These are phyloP conservation scores for Casuarina glauca DNA, from an alignment of 306 rosid species.

Conservation along the genomic window DNA sequence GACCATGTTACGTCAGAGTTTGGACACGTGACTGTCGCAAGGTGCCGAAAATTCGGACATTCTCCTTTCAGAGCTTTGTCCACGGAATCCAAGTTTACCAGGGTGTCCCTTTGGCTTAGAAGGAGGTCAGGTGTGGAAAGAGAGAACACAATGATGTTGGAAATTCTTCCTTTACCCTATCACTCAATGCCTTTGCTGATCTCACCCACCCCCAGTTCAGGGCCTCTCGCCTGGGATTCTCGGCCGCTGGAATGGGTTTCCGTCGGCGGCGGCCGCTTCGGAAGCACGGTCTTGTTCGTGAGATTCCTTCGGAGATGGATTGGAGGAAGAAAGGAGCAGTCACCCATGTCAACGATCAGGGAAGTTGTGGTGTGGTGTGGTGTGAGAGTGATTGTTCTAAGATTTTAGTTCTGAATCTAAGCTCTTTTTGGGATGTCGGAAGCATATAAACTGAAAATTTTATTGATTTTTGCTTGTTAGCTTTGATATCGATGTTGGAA, in stretches of 20 bases:
- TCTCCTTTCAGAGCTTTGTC: conserved; percentile 43
- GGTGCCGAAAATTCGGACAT: no score
- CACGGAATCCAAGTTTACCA: conserved; percentile 43
- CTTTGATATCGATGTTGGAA: background rate
- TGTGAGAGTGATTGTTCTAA: conserved; percentile 25
- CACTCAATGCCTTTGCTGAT: conserved; percentile 83
- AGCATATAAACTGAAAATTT: background rate
- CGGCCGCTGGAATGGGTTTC: conserved; percentile 42
- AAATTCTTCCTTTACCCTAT: conserved; percentile 59
- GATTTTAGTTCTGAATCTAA: background rate
- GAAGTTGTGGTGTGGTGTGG: conserved; percentile 64
- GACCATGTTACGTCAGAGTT: no score
- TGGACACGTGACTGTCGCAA: no score
- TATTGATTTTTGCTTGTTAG: background rate
- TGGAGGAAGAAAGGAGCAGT: conserved; percentile 84
- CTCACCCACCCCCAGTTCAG: conserved; percentile 82
- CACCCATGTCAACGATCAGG: conserved; percentile 78
- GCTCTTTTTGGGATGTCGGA: background rate
- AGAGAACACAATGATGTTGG: conserved; percentile 52
- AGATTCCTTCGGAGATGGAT: conserved; percentile 71
- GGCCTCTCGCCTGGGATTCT: conserved; percentile 68
- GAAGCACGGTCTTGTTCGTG: conserved; percentile 9
- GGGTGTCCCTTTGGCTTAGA: conserved; percentile 36
- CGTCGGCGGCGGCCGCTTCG: conserved; percentile 14
- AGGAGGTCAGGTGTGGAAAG: no score